Conservation (phyloP, 2,329 filamentous ascomycete genomes). For the Colletotrichum abscissum region DNA sequence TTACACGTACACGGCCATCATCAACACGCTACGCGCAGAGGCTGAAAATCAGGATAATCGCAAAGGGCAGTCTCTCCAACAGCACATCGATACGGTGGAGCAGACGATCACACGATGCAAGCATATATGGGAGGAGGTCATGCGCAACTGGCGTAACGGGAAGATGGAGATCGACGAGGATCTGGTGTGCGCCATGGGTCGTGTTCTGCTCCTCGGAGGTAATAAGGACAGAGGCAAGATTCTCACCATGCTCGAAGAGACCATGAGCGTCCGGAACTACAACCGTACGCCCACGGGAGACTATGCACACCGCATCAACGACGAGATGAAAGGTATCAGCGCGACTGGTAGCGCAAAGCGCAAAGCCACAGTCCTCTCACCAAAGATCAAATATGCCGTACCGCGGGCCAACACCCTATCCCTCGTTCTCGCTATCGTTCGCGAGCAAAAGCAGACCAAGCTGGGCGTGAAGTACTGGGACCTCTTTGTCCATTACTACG, state of each 20-base stretch:
- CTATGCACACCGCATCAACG: conserved; percentile 26
- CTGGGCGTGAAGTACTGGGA: conserved; percentile 84
- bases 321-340: conserved; percentile 39
- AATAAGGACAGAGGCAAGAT: conserved; percentile 76
- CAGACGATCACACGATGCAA: conserved; percentile 74
- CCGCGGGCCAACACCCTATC: conserved; percentile 72
- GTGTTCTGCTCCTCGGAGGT: conserved; percentile 75
- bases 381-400: conserved; percentile 48
- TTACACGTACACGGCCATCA: conserved; percentile 83
- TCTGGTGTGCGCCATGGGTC: conserved; percentile 84
- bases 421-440: conserved; percentile 74
- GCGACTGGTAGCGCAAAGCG: conserved; percentile 29
- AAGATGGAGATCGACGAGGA: conserved; percentile 79
- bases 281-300: conserved; percentile 39
- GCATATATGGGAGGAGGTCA: conserved; percentile 83
- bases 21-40: conserved; percentile 77
- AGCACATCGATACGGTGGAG: conserved; percentile 48
- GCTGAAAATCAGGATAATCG: conserved; percentile 46
- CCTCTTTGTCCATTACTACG: conserved; percentile 69
- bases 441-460: conserved; percentile 68
- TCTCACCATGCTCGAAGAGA: conserved; percentile 81
- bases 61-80: conserved; percentile 42
- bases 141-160: conserved; percentile 79
- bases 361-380: conserved; percentile 29
- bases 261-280: conserved; percentile 77